phyloP scores from a whole-genome alignment of 2,329 filamentous ascomycete genomes.

The Cladosporium phlei region DNA sequence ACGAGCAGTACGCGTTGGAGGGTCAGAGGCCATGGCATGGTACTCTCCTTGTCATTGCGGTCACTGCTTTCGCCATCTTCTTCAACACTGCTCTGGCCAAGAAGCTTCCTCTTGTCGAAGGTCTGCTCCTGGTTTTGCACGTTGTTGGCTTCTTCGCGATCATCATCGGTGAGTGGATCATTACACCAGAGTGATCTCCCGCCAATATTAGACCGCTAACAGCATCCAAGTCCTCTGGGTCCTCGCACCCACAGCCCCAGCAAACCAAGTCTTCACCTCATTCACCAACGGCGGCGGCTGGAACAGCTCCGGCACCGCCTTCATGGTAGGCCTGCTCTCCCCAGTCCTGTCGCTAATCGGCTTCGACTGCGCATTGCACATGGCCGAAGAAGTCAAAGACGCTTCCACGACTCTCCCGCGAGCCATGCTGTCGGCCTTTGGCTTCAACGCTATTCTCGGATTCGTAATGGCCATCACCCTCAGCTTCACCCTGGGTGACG shows the following conservation, averaged over 20 bases:
- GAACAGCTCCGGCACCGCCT: conserved; percentile 32
- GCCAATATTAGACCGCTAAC: background rate
- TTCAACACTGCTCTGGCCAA: conserved; percentile 47
- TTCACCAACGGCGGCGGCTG: conserved; percentile 29
- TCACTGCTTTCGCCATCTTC: conserved; percentile 37
- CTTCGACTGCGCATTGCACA: conserved; percentile 36
- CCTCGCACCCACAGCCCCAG: conserved; percentile 22
- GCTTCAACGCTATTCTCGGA: conserved; percentile 47
- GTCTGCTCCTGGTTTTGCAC: conserved; percentile 41
- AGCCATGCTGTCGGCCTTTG: conserved; percentile 44
- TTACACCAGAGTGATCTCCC: conserved; percentile 15
- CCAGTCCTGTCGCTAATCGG: conserved; percentile 33
- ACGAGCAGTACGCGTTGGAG: conserved; percentile 32
- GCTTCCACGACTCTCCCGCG: conserved; percentile 45
- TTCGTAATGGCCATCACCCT: conserved; percentile 43
- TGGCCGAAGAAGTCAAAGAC: conserved; percentile 48
- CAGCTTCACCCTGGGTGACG: conserved; percentile 42
- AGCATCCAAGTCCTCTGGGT: conserved; percentile 28
- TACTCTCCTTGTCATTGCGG: conserved; percentile 38
- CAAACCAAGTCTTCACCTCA: conserved; percentile 27
- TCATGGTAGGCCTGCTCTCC: conserved; percentile 32
- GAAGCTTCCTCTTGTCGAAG: conserved; percentile 39
- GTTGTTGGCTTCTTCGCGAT: conserved; percentile 52
- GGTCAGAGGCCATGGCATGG: conserved; percentile 35
- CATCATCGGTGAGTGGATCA: conserved; percentile 33